Evolutionary conservation across 2,329 filamentous ascomycete species (phyloP).

Genomic region (Coniochaeta hoffmannii): DNA sequence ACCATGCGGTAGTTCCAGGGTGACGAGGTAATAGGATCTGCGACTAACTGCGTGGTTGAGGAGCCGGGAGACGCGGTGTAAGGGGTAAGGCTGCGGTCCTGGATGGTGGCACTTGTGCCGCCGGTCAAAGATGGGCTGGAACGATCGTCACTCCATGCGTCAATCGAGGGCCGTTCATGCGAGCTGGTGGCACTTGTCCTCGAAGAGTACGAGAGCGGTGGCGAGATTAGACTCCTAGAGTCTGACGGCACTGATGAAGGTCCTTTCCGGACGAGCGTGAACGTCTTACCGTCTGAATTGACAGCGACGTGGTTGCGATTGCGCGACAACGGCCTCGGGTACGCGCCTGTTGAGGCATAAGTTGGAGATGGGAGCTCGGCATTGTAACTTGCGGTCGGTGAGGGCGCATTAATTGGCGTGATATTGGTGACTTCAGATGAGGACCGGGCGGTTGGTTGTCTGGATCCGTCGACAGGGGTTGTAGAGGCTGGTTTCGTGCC

Average conservation of each 20-base stretch:
- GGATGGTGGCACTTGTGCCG: conserved; percentile 27
- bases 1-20: conserved; percentile 48
- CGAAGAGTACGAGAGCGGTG: conserved; percentile 28
- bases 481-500: conserved; percentile 29
- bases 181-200: conserved; percentile 34
- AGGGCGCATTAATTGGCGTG: conserved; percentile 28
- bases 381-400: conserved; percentile 9
- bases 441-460: conserved; percentile 26
- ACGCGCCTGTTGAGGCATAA: conserved; percentile 13
- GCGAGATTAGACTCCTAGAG: conserved; percentile 30
- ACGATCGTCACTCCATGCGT: conserved; percentile 38
- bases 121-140: conserved; percentile 40
- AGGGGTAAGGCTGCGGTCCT: conserved; percentile 33
- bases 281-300: conserved; percentile 48
- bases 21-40: conserved; percentile 26
- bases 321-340: conserved; percentile 26
- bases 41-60: conserved; percentile 25
- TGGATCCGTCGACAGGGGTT: conserved; percentile 12
- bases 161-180: conserved; percentile 40
- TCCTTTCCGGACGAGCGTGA: conserved; percentile 37
- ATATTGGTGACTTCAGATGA: conserved; percentile 29
- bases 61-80: conserved; percentile 21
- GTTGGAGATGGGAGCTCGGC: conserved; percentile 11
- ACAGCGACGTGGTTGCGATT: conserved; percentile 40
- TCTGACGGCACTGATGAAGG: conserved; percentile 11